Conservation (phyloP, 805 yeast genomes). For the Candida hungchunana region DNA sequence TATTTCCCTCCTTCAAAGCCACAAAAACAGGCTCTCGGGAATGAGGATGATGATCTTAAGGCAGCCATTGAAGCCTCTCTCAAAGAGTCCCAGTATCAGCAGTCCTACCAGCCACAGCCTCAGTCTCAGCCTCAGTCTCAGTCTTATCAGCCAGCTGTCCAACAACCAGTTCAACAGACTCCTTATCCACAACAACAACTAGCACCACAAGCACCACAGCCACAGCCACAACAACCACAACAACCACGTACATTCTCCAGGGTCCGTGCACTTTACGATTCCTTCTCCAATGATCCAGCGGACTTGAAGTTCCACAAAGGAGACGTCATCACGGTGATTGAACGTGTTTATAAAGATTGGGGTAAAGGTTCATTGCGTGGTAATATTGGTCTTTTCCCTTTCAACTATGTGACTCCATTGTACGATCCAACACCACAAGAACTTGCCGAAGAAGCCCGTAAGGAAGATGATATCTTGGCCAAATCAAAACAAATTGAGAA, state of each 20-base stretch:
- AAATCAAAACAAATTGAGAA: constrained; percentile 63
- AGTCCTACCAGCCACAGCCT: constrained; percentile 16
- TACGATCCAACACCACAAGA: constrained; percentile 64
- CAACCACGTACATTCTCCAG: constrained; percentile 40
- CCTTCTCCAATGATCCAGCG: constrained; percentile 73
- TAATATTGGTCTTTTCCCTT: constrained; percentile 82
- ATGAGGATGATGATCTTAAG: constrained; percentile 78
- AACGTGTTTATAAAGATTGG: no score
- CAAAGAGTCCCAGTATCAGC: constrained; percentile 22
- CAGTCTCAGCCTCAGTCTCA: constrained; percentile 11
- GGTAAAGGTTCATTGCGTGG: constrained; percentile 88
- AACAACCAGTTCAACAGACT: constrained; percentile 14
- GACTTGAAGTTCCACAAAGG: constrained; percentile 81
- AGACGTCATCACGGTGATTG: no score
- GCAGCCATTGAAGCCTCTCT: constrained; percentile 72
- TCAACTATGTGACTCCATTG: constrained; percentile 82
- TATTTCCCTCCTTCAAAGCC: constrained; percentile 52
- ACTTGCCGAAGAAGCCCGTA: constrained; percentile 41
- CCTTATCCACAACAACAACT: constrained; percentile 18
- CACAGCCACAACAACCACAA: not conserved
- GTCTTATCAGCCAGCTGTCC: constrained; percentile 10
- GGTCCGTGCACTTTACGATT: constrained; percentile 83
- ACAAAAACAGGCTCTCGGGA: constrained; percentile 44
- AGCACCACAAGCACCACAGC: constrained; percentile 13
- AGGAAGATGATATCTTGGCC: constrained; percentile 50